These are phyloP conservation scores for Arxiozyma heterogenica DNA, from an alignment of 1,139 yeast genomes.

Conservation along the genomic window DNA sequence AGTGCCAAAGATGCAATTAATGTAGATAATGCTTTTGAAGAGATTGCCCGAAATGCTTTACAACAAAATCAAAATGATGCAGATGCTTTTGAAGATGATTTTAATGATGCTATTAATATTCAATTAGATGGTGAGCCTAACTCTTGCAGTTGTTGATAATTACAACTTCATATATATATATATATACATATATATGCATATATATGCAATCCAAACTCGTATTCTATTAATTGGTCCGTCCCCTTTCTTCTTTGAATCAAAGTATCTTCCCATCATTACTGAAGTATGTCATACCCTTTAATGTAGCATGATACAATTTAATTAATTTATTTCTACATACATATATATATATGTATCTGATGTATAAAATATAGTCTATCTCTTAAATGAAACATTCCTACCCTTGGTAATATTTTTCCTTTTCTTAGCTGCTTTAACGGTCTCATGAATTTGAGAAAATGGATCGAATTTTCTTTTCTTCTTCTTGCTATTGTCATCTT, in stretches of 20 bases:
- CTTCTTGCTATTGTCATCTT: not conserved
- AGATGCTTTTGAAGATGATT: constrained; percentile 82
- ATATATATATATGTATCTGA: not conserved
- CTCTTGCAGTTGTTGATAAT: constrained; percentile 61
- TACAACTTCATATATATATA: not conserved
- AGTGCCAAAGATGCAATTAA: constrained; percentile 91
- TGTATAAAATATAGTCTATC: constrained; percentile 11
- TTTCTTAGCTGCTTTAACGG: constrained; percentile 46
- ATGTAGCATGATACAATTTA: not conserved
- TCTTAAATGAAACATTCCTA: constrained; percentile 42
- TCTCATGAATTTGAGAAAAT: constrained; percentile 38
- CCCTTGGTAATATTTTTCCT: constrained; percentile 37
- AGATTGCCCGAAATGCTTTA: constrained; percentile 88
- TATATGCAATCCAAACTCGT: not conserved
- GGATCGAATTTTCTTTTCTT: constrained; percentile 56
- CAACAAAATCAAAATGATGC: constrained; percentile 86
- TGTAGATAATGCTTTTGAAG: constrained; percentile 92
- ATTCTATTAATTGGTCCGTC: not conserved
- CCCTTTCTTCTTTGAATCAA: too few species aligned
- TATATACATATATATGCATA: not conserved
- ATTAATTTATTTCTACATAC: not conserved
- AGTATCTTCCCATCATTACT: too few species aligned
- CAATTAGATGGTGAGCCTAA: constrained; percentile 75
- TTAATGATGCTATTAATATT: constrained; percentile 91
- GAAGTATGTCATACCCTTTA: too few species aligned